phyloP scores from a whole-genome alignment of 306 rosid species.

The Trifolium fragiferum region DNA sequence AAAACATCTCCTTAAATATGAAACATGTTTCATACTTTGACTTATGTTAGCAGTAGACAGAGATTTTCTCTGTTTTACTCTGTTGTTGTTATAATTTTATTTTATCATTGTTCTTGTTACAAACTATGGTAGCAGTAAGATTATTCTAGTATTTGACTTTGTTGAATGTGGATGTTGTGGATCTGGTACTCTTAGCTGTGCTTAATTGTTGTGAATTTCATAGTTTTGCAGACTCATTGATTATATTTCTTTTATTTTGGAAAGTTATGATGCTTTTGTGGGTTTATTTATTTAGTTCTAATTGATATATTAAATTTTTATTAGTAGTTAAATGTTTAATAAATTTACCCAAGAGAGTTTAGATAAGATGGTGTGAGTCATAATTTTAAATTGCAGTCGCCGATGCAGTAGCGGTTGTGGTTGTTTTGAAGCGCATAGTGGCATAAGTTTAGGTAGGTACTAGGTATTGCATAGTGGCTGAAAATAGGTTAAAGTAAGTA shows the following conservation, averaged over 20 bases:
- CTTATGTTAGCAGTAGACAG: not conserved
- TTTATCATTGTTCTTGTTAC: no score
- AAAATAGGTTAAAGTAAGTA: no score
- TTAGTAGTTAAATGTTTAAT: no score
- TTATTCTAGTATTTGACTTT: constrained; percentile 12
- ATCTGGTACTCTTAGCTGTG: constrained; percentile 6
- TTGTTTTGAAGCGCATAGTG: no score
- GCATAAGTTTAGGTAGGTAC: no score
- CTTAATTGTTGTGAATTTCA: not conserved
- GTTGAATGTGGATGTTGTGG: not conserved
- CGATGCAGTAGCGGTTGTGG: no score
- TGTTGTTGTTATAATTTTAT: not conserved
- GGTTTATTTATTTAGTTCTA: not conserved
- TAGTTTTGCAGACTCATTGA: not conserved
- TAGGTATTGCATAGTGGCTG: no score
- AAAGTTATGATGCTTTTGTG: not conserved
- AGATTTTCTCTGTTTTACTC: not conserved
- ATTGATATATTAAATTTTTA: not conserved
- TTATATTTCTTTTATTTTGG: not conserved
- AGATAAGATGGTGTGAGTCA: no score
- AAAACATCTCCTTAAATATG: constrained; percentile 1
- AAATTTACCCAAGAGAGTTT: no score
- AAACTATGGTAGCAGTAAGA: not conserved
- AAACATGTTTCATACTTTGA: constrained; percentile 7
- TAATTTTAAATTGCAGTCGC: no score